Conservation (phyloP, 2,329 filamentous ascomycete species). For the Paecilomyces sp. region DNA sequence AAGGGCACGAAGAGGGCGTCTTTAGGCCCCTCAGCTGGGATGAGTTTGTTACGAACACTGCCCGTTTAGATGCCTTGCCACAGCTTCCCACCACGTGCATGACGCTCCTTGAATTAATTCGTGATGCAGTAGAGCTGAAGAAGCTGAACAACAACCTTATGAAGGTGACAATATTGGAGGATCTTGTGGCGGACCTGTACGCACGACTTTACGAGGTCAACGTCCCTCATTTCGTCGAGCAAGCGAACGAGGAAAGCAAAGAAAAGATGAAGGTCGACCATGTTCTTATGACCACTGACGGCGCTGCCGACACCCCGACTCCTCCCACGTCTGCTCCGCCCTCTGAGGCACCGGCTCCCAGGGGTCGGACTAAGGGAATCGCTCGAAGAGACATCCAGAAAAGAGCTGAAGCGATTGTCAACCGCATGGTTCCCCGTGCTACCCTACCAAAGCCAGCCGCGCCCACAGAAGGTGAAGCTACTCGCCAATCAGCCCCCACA, state of each 20-base stretch:
- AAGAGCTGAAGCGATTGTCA: conserved; percentile 51
- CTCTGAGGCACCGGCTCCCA: conserved; percentile 26
- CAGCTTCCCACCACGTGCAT: conserved; percentile 41
- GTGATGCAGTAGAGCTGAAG: conserved; percentile 62
- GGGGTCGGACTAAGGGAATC: conserved; percentile 49
- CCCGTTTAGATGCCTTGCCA: conserved; percentile 54
- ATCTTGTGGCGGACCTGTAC: conserved; percentile 88
- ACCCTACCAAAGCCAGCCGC: conserved; percentile 14
- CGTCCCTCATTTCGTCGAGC: conserved; percentile 30
- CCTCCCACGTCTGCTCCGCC: conserved; percentile 23
- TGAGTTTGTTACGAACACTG: conserved; percentile 55
- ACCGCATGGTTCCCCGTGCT: conserved; percentile 25
- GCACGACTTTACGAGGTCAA: conserved; percentile 46
- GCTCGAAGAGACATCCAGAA: conserved; percentile 53
- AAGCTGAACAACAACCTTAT: conserved; percentile 80
- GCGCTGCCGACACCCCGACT: conserved; percentile 20
- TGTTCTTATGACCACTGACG: conserved; percentile 34
- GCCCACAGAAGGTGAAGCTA: conserved; percentile 19
- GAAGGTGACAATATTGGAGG: conserved; percentile 79
- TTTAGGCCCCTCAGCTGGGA: conserved; percentile 60
- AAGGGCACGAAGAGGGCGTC: conserved; percentile 56
- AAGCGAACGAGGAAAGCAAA: conserved; percentile 37
- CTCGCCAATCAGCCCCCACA: conserved; percentile 10
- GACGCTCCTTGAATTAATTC: conserved; percentile 53
- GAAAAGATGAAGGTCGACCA: conserved; percentile 43